Evolutionary conservation across 176 grass and related monocot genomes (phyloP).

Genomic region (Tillandsia fasciculata): DNA sequence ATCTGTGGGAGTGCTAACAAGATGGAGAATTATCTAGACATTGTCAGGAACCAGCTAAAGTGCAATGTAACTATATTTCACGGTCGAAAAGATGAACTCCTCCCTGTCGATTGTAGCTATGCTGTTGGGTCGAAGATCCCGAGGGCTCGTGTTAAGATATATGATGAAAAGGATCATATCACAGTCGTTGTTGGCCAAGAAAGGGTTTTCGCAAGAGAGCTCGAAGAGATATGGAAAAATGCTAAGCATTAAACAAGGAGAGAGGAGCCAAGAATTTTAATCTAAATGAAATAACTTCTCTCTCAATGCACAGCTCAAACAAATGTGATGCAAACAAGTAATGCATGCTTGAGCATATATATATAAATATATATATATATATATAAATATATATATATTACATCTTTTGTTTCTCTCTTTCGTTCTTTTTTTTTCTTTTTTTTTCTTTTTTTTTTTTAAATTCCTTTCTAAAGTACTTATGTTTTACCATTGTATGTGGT

Average conservation of each 20-base stretch:
- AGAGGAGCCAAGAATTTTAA: background rate
- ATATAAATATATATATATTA: no score
- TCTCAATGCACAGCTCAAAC: background rate
- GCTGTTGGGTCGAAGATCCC: constrained; percentile 44
- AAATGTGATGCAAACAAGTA: background rate
- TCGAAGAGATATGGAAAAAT: constrained; percentile 71
- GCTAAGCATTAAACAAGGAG: constrained; percentile 18
- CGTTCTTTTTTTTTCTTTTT: no score
- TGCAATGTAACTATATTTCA: constrained; percentile 76
- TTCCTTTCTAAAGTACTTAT: no score
- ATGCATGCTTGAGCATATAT: no score
- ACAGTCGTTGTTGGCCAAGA: constrained; percentile 83
- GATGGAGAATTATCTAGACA: constrained; percentile 69
- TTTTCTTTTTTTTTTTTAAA: no score
- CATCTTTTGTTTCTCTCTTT: no score
- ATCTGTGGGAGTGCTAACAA: constrained; percentile 56
- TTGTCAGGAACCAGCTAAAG: constrained; percentile 24
- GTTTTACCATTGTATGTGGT: background rate
- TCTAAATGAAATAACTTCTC: background rate
- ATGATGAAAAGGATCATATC: constrained; percentile 72
- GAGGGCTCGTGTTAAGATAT: constrained; percentile 56
- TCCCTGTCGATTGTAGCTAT: constrained; percentile 60
- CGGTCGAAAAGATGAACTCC: constrained; percentile 77
- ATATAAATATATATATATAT: no score
- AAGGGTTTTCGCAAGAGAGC: constrained; percentile 63